phyloP scores from a whole-genome alignment of 2,329 filamentous ascomycete genomes.

The Monosporascus sp. region DNA sequence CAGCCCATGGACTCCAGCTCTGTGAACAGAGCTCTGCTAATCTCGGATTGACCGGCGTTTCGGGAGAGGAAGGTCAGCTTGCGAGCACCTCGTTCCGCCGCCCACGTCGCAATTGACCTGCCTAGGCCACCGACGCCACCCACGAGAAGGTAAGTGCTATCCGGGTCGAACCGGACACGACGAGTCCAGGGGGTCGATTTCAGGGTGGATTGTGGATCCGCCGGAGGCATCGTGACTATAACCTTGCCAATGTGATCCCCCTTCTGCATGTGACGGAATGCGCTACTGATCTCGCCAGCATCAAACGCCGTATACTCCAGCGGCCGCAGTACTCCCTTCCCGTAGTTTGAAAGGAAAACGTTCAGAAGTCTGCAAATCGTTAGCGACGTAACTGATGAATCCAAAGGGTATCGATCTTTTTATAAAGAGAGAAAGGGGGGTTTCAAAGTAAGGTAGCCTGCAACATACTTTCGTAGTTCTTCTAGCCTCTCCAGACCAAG shows the following conservation, averaged over 20 bases:
- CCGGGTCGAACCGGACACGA: slow-evolving; percentile 6
- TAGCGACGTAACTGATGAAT: slow-evolving; percentile 10
- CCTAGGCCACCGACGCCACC: slow-evolving; percentile 29
- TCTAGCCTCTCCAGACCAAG: slow-evolving; percentile 9
- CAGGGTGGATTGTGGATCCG: slow-evolving; percentile 1
- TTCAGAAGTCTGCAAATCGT: slow-evolving; percentile 8
- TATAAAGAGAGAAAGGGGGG: no score
- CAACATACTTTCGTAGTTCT: slow-evolving; percentile 9
- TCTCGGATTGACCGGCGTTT: slow-evolving; percentile 14
- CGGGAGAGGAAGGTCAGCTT: slow-evolving; percentile 34
- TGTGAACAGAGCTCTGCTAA: slow-evolving; percentile 10
- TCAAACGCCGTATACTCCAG: slow-evolving; percentile 16
- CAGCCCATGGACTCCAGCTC: slow-evolving; percentile 19
- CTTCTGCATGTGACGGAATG: slow-evolving; percentile 33
- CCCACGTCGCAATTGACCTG: slow-evolving; percentile 20
- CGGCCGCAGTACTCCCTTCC: slow-evolving; percentile 9
- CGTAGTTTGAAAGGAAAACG: slow-evolving; percentile 7
- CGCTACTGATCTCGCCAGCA: slow-evolving; percentile 23
- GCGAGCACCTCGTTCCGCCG: slow-evolving; percentile 32
- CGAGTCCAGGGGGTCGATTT: slow-evolving; percentile 6
- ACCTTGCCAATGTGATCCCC: slow-evolving; percentile 39
- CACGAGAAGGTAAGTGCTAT: slow-evolving; percentile 24
- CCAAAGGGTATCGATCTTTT: no score
- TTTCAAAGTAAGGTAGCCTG: background rate
- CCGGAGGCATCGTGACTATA: slow-evolving; percentile 23